Conservation (phyloP, 2,329 filamentous ascomycete species). For the Cladosporium sp. region DNA sequence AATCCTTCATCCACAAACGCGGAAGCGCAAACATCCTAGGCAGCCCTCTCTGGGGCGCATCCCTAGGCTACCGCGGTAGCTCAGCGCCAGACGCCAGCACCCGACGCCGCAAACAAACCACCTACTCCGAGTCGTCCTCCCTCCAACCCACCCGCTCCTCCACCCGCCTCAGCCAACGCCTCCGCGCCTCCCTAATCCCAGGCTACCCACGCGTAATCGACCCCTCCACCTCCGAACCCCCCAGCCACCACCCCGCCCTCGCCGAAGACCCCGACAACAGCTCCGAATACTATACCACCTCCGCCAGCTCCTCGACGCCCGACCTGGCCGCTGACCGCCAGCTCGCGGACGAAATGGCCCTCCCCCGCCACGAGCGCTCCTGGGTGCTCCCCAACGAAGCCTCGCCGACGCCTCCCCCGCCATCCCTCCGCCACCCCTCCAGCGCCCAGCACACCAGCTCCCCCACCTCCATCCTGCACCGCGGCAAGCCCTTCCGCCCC, state of each 20-base stretch:
- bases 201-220: conserved; percentile 23
- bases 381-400: conserved; percentile 30
- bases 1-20: conserved; percentile 38
- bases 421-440: conserved; percentile 14
- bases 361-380: conserved; percentile 25
- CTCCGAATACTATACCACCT: conserved; percentile 9
- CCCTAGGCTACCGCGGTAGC: not conserved
- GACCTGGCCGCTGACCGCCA: conserved; percentile 5
- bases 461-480: not conserved
- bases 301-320: not conserved
- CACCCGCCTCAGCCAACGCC: conserved; percentile 20
- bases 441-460: conserved; percentile 7
- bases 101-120: conserved; percentile 11
- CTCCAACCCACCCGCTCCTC: conserved; percentile 22
- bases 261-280: conserved; percentile 17
- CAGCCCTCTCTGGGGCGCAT: conserved; percentile 33
- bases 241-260: conserved; percentile 18
- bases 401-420: conserved; percentile 30
- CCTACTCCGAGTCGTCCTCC: conserved; percentile 24
- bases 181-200: conserved; percentile 24
- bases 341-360: conserved; percentile 19
- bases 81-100: not conserved
- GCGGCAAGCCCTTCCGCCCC: not conserved
- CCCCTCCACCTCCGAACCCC: not conserved
- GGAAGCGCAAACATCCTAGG: conserved; percentile 31